phyloP scores from a whole-genome alignment of 352 stramenopile genomes.

The Phytophthora idaei region DNA sequence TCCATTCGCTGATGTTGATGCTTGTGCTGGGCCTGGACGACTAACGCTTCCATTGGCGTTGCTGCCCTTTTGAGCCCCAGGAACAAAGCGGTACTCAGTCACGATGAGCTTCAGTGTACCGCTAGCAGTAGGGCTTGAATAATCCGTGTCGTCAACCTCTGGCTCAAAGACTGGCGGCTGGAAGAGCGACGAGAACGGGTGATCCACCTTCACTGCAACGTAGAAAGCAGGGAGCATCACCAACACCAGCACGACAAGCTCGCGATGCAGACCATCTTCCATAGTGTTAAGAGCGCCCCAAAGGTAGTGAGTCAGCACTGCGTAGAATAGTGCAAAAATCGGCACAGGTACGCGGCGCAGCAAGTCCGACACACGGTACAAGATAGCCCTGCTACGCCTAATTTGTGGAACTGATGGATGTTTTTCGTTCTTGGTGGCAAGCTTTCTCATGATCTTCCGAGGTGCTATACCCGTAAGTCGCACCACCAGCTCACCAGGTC shows the following conservation, averaged over 20 bases:
- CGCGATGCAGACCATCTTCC: slow-evolving; percentile 50
- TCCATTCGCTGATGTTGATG: slow-evolving; percentile 8
- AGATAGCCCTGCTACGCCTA: slow-evolving; percentile 28
- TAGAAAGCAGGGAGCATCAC: slow-evolving; percentile 72
- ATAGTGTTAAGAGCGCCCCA: slow-evolving; percentile 49
- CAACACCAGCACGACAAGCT: slow-evolving; percentile 65
- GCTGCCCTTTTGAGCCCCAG: slow-evolving; percentile 1
- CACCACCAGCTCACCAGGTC: slow-evolving; percentile 62
- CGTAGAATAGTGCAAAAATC: slow-evolving; percentile 77
- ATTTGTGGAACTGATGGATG: slow-evolving; percentile 18
- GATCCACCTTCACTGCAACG: slow-evolving; percentile 72
- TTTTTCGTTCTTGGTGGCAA: slow-evolving; percentile 33
- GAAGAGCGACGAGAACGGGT: slow-evolving; percentile 73
- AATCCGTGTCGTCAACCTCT: slow-evolving; percentile 28
- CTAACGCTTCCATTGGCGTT: slow-evolving; percentile 38
- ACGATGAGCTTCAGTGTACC: slow-evolving; percentile 78
- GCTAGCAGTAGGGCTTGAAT: slow-evolving; percentile 24
- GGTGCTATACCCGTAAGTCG: slow-evolving; percentile 63
- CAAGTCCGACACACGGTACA: slow-evolving; percentile 47
- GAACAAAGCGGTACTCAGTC: slow-evolving; percentile 70
- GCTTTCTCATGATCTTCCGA: slow-evolving; percentile 47
- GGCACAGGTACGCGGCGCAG: slow-evolving; percentile 61
- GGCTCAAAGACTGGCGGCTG: slow-evolving; percentile 38
- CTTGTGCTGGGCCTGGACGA: slow-evolving; percentile 10
- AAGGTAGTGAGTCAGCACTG: slow-evolving; percentile 64